Evolutionary conservation across 2,329 filamentous ascomycete species (phyloP).

Genomic region (Botrytis hyacinthi): DNA sequence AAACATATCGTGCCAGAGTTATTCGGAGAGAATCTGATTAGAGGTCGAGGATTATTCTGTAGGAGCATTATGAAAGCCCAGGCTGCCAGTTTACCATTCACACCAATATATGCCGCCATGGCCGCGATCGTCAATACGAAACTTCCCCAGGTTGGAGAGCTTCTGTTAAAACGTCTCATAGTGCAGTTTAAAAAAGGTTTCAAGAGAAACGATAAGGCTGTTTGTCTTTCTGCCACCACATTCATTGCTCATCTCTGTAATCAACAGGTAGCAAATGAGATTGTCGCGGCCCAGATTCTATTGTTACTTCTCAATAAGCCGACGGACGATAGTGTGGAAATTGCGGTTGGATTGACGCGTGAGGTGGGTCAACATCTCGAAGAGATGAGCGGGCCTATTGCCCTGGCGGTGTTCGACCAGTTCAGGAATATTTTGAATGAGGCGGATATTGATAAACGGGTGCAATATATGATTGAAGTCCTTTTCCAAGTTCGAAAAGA

Average conservation of each 20-base stretch:
- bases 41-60: conserved; percentile 89
- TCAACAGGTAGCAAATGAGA: conserved; percentile 92
- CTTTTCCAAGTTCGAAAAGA: conserved; percentile 96
- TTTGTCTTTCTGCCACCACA: conserved; percentile 87
- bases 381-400: conserved; percentile 88
- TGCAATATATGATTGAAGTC: conserved; percentile 99
- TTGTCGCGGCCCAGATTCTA: conserved; percentile 87
- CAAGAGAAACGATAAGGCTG: conserved; percentile 93
- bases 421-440: conserved; percentile 95
- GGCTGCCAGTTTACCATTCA: conserved; percentile 91
- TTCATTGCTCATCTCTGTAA: conserved; percentile 96
- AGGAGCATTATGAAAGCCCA: conserved; percentile 98
- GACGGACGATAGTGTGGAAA: conserved; percentile 96
- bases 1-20: conserved; percentile 95
- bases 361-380: conserved; percentile 94
- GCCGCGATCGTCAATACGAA: conserved; percentile 97
- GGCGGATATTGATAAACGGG: conserved; percentile 93
- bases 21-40: conserved; percentile 89
- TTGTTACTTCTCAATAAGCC: conserved; percentile 91
- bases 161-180: conserved; percentile 80
- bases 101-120: conserved; percentile 94
- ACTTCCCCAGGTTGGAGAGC: conserved; percentile 87
- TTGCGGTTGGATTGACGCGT: conserved; percentile 87
- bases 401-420: conserved; percentile 89
- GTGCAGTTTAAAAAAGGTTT: conserved; percentile 95